These are phyloP conservation scores for Pseudogymnoascus sp. DNA, from an alignment of 2,329 filamentous ascomycete genomes.

Conservation along the genomic window DNA sequence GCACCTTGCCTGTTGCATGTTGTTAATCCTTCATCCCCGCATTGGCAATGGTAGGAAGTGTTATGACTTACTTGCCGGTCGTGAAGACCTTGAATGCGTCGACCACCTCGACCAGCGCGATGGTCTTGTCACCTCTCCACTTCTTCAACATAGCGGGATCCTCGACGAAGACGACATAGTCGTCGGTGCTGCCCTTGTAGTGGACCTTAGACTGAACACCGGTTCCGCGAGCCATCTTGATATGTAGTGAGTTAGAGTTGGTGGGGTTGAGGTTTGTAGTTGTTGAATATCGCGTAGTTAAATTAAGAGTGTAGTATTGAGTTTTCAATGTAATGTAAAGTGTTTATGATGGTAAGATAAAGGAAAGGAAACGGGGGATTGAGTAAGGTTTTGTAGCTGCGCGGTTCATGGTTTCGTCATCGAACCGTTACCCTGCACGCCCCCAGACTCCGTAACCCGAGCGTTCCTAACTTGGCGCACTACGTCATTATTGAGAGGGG, in stretches of 20 bases:
- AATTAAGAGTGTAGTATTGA: neutral
- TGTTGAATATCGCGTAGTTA: neutral
- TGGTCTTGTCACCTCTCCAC: slow-evolving; percentile 73
- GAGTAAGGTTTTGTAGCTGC: slow-evolving; percentile 4
- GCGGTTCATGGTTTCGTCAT: slow-evolving; percentile 6
- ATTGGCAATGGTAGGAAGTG: neutral
- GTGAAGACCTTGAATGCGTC: slow-evolving; percentile 83
- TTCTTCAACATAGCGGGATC: slow-evolving; percentile 59
- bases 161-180: slow-evolving; percentile 63
- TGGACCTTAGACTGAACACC: slow-evolving; percentile 55
- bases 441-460: neutral
- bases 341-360: slow-evolving; percentile 2
- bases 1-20: slow-evolving; percentile 4
- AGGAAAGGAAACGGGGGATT: neutral
- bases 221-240: slow-evolving; percentile 49
- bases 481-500: slow-evolving; percentile 2
- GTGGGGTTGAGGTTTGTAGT: neutral
- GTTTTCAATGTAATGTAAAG: neutral
- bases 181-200: slow-evolving; percentile 61
- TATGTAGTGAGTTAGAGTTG: neutral
- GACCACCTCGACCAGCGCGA: slow-evolving; percentile 78
- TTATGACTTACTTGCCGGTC: slow-evolving; percentile 70
- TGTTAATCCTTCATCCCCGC: neutral
- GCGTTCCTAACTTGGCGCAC: slow-evolving; percentile 7
- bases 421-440: neutral